Base-by-base conservation (phyloP, 202 grass and related monocot species). In the Cymbopogon flexuosus region DNA sequence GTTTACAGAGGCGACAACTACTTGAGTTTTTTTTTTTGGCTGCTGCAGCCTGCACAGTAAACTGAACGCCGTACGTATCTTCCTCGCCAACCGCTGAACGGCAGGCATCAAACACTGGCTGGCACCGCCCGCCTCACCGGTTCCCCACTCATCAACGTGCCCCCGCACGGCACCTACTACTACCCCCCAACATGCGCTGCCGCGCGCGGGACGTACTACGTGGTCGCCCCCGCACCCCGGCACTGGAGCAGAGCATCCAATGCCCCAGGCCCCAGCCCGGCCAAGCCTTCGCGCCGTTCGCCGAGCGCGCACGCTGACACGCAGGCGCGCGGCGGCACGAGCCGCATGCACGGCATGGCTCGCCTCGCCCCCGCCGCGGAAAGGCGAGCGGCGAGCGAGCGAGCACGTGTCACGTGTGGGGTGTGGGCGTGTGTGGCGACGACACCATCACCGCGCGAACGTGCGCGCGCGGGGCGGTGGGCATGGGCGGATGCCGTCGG, bases 201-300 rank as follows among this genome's bases (percentile, higher is more conserved):
- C 34, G 57, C 68, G 2, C 51, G 4, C 14, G 23, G 66, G 37
- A 69, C 58, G 57, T 56, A 21, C 52, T 43, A 15, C 36, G 37
- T 64, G 40, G 58, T 77, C 74, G 37, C 37, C 39, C 57, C 40
- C 49, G 29, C 30, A 16, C 60, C 10, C 37, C 56, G 4, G 37
- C 58, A 47, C 74, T 8, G 51, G 40, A 35, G 40, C 65, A 63
- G 83, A 63, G 75, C 74, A 79, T 84, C 83, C 75, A 62, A 79
- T 63, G 82, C 68, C 57, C 10, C 57, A 59, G 21, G n/a, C 54
- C 7, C 19, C 19, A 54, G 54, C 5, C 47, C 3, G 54, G 42
- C 42, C 42, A 10, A 15, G 43, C 12, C 11, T 13, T 33, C 0
- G 6, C 2, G 18, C 18, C 47, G n/a, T 51, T 46, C 43, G 4